Base-by-base conservation (phyloP, 805 yeast species). In the Lachancea meyersii region DNA sequence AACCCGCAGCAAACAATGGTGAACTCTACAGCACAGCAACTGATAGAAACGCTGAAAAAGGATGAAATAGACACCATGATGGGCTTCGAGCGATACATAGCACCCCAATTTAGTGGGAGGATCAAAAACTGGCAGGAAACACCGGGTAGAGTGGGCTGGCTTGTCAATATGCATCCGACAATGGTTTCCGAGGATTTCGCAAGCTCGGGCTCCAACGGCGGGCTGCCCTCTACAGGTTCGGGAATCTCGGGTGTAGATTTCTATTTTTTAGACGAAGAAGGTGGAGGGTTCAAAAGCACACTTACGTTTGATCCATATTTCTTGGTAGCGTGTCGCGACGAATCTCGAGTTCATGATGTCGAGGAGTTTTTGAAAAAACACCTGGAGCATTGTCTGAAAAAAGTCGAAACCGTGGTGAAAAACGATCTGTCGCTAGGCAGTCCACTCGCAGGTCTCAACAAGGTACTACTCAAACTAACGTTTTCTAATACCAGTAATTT, bases 191-290 rank as follows among this genome's bases (percentile, higher is more conserved):
- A 77, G 10, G 77, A 75, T 4, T 37, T 50, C 5, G 41, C 42
- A 13, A 42, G 41, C 13, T 41, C 45, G 7, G 18, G 32, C 19
- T 13, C 32, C 19, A 18, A 18, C 10, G 14, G 35, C 7, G 24
- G 26, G n/a, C 16, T 35, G 5, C 10, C 40, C 2, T 35, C 35
- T 7, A 40, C 38, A 6, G 43, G 52, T 2, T 33, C 76, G n/a
- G 96, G 95, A 8, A 70, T 76, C 27, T 77, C 96, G 0, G 98
- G 91, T 3, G 96, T 91, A 2, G 97, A 93, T 54, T 88, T 83
- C 62, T 94, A 94, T 59, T 93, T 94, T 53, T 65, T 93, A 6
- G 97, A 89, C 60, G 96, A 86, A 55, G 97, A 89, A 60, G 99
- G 99, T 37, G 98, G 97, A 5, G 79, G 85, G 34, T 93, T 94